Percentiles rank a stretch among this genome's conserved stretches.
These are phyloP conservation scores for Nevesoporus exiguus DNA, from an alignment of 768 basidiomycete species.

Conservation along the genomic window DNA sequence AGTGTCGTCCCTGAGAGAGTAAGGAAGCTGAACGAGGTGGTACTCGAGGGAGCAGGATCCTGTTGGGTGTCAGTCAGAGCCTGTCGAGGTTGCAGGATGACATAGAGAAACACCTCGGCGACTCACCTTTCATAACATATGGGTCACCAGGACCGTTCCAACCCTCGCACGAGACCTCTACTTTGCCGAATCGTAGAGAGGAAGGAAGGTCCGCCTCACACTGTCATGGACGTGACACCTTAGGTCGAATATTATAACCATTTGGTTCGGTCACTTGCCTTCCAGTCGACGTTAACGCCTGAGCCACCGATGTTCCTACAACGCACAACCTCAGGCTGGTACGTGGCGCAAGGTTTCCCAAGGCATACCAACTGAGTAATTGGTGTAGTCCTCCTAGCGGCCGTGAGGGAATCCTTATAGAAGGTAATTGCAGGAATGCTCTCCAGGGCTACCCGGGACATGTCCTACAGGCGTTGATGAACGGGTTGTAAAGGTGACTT, in stretches of 20 bases:
- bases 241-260: slow-evolving; percentile 5
- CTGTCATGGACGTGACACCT: slow-evolving; percentile 35
- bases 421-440: slow-evolving; percentile 76
- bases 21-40: slow-evolving; percentile 67
- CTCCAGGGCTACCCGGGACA: slow-evolving; percentile 71
- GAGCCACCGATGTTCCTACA: slow-evolving; percentile 77
- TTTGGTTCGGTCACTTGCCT: slow-evolving; percentile 44
- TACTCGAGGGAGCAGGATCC: slow-evolving; percentile 90
- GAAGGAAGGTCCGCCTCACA: slow-evolving; percentile 90
- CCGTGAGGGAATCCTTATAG: slow-evolving; percentile 65
- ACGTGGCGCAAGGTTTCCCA: slow-evolving; percentile 73
- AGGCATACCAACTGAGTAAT: slow-evolving; percentile 78
- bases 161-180: slow-evolving; percentile 89
- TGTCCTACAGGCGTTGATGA: slow-evolving; percentile 23
- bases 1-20: slow-evolving; percentile 23
- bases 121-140: slow-evolving; percentile 77
- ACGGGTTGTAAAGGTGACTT: not conserved
- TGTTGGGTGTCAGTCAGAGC: slow-evolving; percentile 25
- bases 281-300: slow-evolving; percentile 88
- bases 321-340: slow-evolving; percentile 80
- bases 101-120: not conserved
- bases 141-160: slow-evolving; percentile 81
- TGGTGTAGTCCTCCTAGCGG: slow-evolving; percentile 59
- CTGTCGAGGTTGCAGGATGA: not conserved
- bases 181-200: slow-evolving; percentile 75